Conservation (phyloP, 768 basidiomycete genomes). For the Hemileccinum impolitum region DNA sequence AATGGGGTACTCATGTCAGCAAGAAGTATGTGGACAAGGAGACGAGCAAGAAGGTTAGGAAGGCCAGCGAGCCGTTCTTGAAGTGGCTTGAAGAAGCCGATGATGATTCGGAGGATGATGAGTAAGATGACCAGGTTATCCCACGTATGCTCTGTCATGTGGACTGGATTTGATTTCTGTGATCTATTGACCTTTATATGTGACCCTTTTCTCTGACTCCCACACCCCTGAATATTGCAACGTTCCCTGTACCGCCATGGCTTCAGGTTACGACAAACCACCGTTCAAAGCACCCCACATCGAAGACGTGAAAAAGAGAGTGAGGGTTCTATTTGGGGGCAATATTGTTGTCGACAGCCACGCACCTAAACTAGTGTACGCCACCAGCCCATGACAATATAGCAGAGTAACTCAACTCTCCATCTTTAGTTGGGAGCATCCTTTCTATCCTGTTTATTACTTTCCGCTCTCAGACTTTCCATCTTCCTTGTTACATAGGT, state of each 20-base stretch:
- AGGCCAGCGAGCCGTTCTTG: slow-evolving; percentile 93
- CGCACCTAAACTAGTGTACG: slow-evolving; percentile 61
- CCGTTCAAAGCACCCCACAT: slow-evolving; percentile 44
- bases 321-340: slow-evolving; percentile 52
- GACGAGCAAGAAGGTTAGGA: slow-evolving; percentile 91
- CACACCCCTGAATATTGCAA: neutral
- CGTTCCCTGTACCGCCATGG: slow-evolving; percentile 9
- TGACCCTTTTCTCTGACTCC: neutral
- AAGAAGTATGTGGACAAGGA: slow-evolving; percentile 97
- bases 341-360: slow-evolving; percentile 52
- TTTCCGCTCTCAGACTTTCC: slow-evolving; percentile 48
- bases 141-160: neutral
- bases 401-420: neutral
- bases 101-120: slow-evolving; percentile 48
- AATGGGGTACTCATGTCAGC: slow-evolving; percentile 96
- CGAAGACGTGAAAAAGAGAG: slow-evolving; percentile 47
- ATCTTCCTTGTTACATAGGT: slow-evolving; percentile 36
- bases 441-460: slow-evolving; percentile 53
- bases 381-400: slow-evolving; percentile 5
- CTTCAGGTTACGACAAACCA: slow-evolving; percentile 15
- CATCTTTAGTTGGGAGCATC: slow-evolving; percentile 49
- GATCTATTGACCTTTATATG: slow-evolving; percentile 15
- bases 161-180: neutral
- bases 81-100: slow-evolving; percentile 95
- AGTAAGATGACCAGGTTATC: slow-evolving; percentile 9